Percentiles rank a stretch among this genome's conserved stretches.
These are phyloP conservation scores for Alternaria conjuncta DNA, from an alignment of 2,329 filamentous ascomycete genomes.

Conservation along the genomic window DNA sequence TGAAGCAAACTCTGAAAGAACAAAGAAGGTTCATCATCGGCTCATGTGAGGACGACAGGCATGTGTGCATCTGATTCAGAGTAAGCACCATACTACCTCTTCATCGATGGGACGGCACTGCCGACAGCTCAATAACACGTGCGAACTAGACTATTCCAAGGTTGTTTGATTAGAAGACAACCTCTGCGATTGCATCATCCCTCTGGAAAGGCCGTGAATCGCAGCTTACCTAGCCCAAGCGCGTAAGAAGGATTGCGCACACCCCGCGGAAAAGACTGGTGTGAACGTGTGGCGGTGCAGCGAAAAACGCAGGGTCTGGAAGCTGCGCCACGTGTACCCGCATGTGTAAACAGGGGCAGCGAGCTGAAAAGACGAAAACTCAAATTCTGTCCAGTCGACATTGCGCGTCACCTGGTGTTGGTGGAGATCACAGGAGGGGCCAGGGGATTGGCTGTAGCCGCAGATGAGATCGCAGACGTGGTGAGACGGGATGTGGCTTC, in stretches of 20 bases:
- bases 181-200: background rate
- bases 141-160: too few relatives aligned
- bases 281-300: slow-evolving; percentile 7
- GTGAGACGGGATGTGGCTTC: slow-evolving; percentile 18
- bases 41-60: background rate
- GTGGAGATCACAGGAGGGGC: slow-evolving; percentile 4
- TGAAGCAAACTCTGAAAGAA: background rate
- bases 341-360: slow-evolving; percentile 19
- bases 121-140: background rate
- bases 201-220: background rate
- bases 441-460: slow-evolving; percentile 15
- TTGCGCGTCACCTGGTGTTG: slow-evolving; percentile 8
- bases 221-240: background rate
- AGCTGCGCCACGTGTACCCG: slow-evolving; percentile 15
- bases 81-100: background rate
- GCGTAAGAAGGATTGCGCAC: background rate
- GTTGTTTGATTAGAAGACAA: background rate
- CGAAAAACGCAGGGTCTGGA: background rate
- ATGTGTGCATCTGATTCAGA: background rate
- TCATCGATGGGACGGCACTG: background rate
- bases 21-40: background rate
- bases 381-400: slow-evolving; percentile 1
- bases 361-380: slow-evolving; percentile 23
- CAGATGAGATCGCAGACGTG: slow-evolving; percentile 3
- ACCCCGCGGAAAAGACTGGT: background rate